Base-by-base conservation (phyloP, 495 filamentous ascomycete species). In the Neurospora sp. region DNA sequence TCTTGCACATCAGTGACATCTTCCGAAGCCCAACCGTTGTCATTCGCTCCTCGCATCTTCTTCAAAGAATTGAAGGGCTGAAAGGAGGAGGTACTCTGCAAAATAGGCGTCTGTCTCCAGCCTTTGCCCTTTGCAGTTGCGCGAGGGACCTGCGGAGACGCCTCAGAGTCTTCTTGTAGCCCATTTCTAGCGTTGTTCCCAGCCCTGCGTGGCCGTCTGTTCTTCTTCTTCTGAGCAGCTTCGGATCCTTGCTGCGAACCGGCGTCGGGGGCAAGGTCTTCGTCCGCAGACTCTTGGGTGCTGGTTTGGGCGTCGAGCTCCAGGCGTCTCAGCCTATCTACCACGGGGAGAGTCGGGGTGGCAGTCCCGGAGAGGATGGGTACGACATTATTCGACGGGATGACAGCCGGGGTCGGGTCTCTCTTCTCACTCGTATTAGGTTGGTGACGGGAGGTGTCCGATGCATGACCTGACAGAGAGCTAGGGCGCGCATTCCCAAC, bases 1-100 rank as follows among this genome's bases (percentile, higher is more conserved):
- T 95, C 95, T 81, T 97, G 95, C n/a, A 97, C 94, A 81, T 99
- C 96, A 3, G 94, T 97, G 35, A 94, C 94, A 81, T 98, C 94
- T 79, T 97, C 96, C 0, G 95, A 98, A 46, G 93, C 94, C 96
- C 96, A 99, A 14, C 94, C 96, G 82, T 92, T 97, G 22, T 92
- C 87, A 74, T 91, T 86, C 31, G 88, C 87, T 22, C 80, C 81
- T 44, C 84, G 83, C 37, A 86, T 85, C 69, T 83, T 80, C 85
- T 87, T 87, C 78, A 90, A 79, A 76, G 86, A 82, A 80, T 86
- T 82, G 81, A 84, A 86, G 35, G 81, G 86, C 77, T 85, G 90
- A 81, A 85, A 87, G 1, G 84, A 87, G 35, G 82, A 88, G 12
- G 81, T 84, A 39, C 82, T 89, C 80, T 87, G 91, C 46, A 95